A percentile compares a stretch with the other conserved stretches of the same genome.
Conservation (phyloP, 177 flowering plant species). For the Tripterygium wilfordii region DNA sequence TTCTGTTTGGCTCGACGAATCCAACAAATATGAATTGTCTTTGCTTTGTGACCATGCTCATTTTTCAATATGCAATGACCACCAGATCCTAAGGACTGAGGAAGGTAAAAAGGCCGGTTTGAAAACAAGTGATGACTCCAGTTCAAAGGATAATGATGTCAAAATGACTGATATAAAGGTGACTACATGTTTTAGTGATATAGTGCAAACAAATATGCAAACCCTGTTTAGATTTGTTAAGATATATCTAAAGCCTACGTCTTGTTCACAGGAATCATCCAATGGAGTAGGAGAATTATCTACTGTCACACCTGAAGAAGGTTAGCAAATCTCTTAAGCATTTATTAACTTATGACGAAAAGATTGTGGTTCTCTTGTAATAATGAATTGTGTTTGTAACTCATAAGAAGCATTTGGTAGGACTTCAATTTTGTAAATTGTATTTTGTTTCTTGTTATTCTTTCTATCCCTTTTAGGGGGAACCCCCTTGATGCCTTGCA, state of each 20-base stretch:
- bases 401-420: too few species aligned
- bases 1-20: background rate
- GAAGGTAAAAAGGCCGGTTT: conserved; percentile 83
- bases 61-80: background rate
- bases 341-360: too few species aligned
- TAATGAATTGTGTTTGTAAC: too few species aligned
- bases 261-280: conserved; percentile 47
- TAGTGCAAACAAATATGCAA: background rate
- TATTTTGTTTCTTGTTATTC: too few species aligned
- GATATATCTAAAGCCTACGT: background rate
- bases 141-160: conserved; percentile 55
- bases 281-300: conserved; percentile 53
- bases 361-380: too few species aligned
- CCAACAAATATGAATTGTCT: background rate
- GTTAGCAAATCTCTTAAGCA: too few species aligned
- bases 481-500: too few species aligned
- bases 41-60: background rate
- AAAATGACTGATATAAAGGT: conserved; percentile 82
- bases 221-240: background rate
- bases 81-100: conserved; percentile 67
- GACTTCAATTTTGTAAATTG: too few species aligned
- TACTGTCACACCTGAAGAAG: conserved; percentile 38
- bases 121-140: conserved; percentile 46
- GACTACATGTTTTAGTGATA: conserved; percentile 1
- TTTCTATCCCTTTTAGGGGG: too few species aligned